These are phyloP conservation scores for Penicillium taxi DNA, from an alignment of 495 filamentous ascomycete species.

Conservation along the genomic window DNA sequence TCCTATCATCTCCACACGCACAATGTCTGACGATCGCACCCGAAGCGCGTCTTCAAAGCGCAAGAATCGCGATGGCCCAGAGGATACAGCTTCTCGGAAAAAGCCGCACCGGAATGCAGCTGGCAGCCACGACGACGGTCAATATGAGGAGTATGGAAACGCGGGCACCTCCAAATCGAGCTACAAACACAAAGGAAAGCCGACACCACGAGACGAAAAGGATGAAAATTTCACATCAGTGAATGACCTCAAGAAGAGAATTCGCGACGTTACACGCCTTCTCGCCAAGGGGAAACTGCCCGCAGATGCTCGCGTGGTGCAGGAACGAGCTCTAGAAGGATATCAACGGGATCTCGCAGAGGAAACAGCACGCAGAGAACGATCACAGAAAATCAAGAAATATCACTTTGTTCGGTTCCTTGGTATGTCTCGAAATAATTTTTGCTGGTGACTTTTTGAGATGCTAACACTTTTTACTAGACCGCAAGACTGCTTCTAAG, in stretches of 20 bases:
- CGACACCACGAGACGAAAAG: conserved; percentile 18
- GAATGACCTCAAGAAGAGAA: conserved; percentile 45
- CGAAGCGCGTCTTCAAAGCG: conserved; percentile 22
- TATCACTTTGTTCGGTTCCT: conserved; percentile 96
- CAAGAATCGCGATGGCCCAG: conserved; percentile 22
- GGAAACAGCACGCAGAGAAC: conserved; percentile 53
- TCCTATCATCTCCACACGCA: conserved; percentile 1
- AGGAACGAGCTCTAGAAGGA: conserved; percentile 71
- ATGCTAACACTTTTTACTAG: conserved; percentile 36
- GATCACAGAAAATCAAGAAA: conserved; percentile 68
- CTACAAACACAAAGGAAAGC: conserved; percentile 20
- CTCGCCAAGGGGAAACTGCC: conserved; percentile 59
- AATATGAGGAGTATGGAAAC: conserved; percentile 11
- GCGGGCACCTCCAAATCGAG: conserved; percentile 9
- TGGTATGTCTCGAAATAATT: conserved; percentile 31
- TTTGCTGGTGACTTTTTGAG: background rate
- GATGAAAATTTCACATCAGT: conserved; percentile 39
- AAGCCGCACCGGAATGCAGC: conserved; percentile 15
- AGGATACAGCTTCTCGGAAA: conserved; percentile 18
- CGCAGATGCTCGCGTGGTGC: conserved; percentile 63
- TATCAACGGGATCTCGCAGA: conserved; percentile 64
- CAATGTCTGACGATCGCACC: conserved; percentile 14
- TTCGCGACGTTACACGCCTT: conserved; percentile 47
- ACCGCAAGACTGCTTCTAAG: conserved; percentile 76
- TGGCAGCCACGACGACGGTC: conserved; percentile 3